Percentiles rank a stretch among this genome's conserved stretches.
Evolutionary conservation across 179 eudicot species (phyloP).

Genomic region (Amaranthus tricolor): DNA sequence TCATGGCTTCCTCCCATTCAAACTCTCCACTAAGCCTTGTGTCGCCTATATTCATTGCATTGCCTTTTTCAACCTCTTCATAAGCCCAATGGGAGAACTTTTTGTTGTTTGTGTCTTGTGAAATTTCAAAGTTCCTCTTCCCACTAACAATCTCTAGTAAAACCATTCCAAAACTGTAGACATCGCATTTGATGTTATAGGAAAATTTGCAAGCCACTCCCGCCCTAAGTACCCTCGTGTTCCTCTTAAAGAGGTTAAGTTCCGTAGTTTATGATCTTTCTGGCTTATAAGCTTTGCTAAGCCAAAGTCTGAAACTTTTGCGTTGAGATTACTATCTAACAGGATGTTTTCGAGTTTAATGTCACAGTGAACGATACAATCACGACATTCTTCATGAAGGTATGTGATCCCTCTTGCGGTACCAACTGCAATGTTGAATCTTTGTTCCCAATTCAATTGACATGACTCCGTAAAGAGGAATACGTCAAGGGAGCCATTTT

Average conservation of each 20-base stretch:
- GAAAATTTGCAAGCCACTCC: conserved; percentile 86
- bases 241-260: conserved; percentile 67
- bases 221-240: conserved; percentile 89
- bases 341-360: conserved; percentile 87
- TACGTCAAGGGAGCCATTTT: conserved; percentile 70
- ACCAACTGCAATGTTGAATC: conserved; percentile 75
- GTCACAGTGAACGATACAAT: conserved; percentile 84
- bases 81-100: conserved; percentile 83
- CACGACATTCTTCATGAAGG: conserved; percentile 86
- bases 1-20: conserved; percentile 56
- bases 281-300: conserved; percentile 69
- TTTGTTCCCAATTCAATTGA: conserved; percentile 59
- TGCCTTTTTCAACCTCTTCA: conserved; percentile 75
- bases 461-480: conserved; percentile 55
- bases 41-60: conserved; percentile 47
- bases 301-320: conserved; percentile 87
- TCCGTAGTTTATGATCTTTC: conserved; percentile 62
- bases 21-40: conserved; percentile 43
- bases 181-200: conserved; percentile 78
- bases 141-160: conserved; percentile 79
- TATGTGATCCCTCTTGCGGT: conserved; percentile 86
- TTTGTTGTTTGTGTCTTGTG: conserved; percentile 49
- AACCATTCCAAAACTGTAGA: conserved; percentile 86
- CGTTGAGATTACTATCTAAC: conserved; percentile 60
- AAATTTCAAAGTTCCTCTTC: conserved; percentile 72